Evolutionary conservation across 2,329 filamentous ascomycete genomes (phyloP), one percentile per base, ranked within the genome.

Genomic region (Mycosphaerella arachidis): DNA sequence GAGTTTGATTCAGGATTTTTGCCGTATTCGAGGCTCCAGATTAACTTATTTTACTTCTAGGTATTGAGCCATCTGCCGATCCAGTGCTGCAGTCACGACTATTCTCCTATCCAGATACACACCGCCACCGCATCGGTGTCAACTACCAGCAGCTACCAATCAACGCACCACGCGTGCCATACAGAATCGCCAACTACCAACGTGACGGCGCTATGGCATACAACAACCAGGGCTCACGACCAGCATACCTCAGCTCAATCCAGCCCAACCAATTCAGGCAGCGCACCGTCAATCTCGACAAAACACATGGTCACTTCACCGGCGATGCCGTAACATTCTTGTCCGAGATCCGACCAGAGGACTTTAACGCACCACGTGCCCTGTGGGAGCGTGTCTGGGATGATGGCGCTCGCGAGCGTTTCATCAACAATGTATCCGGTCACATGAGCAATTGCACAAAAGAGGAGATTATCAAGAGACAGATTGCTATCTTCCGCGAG

Each of bases 141-240:
- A 85, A 85, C 73, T 85, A 84, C 70, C 82, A 85, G 68, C 83
- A 85, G 68, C 72, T 85, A 1, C 83, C 83, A 0, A 78, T 84
- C 61, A 75, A 81, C 75, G 66, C 78, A 77, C 73, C 77, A 69
- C 76, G 78, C 78, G 77, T 75, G 80, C 83, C 79, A 80, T 80
- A 88, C 76, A 61, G 78, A 4, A 77, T 82, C 52, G 78, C 76
- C 67, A 88, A 88, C 64, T 89, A 86, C 79, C 87, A 91, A 73
- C 84, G 89, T 62, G 88, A 91, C 69, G 89, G 89, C 16, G 71
- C 73, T 60, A 91, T 91, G 87, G 83, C 86, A 1, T 84, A 85
- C 67, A 79, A 82, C 70, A 88, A 91, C 75, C 84, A 86, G 67
- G 84, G 84, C 55, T 76, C 80, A 3, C 81, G 84, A 62, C 81